A percentile compares a stretch with the other conserved stretches of the same genome.
These are phyloP conservation scores for Drechslerella dactyloides DNA, from an alignment of 2,329 filamentous ascomycete species.

Conservation along the genomic window DNA sequence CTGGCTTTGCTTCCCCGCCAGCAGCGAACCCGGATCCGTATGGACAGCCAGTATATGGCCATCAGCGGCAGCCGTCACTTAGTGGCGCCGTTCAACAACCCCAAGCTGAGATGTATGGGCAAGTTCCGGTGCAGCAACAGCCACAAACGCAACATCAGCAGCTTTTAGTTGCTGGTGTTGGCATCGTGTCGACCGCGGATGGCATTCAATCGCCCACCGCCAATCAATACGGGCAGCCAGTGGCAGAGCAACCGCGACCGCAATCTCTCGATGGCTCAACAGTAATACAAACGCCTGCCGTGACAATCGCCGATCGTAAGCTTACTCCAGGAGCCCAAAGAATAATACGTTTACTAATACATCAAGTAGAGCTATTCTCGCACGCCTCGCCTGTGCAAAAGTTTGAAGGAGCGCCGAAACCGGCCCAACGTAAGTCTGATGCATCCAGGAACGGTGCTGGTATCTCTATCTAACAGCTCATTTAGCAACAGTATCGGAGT, in stretches of 20 bases:
- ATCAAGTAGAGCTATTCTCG: conserved; percentile 16
- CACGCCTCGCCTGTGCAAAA: conserved; percentile 13
- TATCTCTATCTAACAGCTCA: not conserved
- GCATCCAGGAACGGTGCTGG: not conserved
- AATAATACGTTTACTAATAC: not conserved
- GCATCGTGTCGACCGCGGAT: conserved; percentile 10
- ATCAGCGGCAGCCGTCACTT: conserved; percentile 18
- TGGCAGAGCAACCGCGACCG: conserved; percentile 8
- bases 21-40: conserved; percentile 13
- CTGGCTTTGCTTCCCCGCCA: conserved; percentile 9
- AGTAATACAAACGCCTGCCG: not conserved
- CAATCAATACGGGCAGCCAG: conserved; percentile 22
- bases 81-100: conserved; percentile 14
- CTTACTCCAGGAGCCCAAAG: not conserved
- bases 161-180: not conserved
- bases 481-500: not conserved
- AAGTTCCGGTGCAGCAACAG: conserved; percentile 7
- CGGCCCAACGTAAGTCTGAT: conserved; percentile 18
- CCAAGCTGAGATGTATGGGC: conserved; percentile 13
- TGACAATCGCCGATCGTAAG: conserved; percentile 26
- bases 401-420: conserved; percentile 1
- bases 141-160: conserved; percentile 19
- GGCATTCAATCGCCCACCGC: conserved; percentile 16
- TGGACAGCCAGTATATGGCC: conserved; percentile 22
- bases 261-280: conserved; percentile 24